Conservation (phyloP, 495 filamentous ascomycete species). For the Neurospora sp. region DNA sequence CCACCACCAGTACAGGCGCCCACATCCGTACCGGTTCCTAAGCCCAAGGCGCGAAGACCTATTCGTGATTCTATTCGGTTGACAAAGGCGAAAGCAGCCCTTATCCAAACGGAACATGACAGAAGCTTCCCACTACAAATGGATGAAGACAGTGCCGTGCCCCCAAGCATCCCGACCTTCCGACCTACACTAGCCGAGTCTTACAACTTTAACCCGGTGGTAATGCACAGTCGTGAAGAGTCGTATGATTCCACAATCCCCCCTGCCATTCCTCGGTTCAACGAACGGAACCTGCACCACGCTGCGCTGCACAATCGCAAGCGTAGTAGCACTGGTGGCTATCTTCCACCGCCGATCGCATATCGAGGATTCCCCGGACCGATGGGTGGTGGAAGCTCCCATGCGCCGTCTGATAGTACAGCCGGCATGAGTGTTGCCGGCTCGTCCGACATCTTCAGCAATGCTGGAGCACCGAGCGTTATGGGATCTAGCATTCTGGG, state of each 20-base stretch:
- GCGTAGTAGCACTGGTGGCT: constrained; percentile 72
- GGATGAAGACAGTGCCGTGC: constrained; percentile 11
- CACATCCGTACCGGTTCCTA: constrained; percentile 17
- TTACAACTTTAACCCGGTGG: constrained; percentile 1
- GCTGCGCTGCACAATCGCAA: constrained; percentile 56
- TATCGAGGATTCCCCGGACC: constrained; percentile 69
- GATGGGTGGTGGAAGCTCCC: constrained; percentile 25
- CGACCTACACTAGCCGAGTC: constrained; percentile 13
- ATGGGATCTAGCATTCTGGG: constrained; percentile 23
- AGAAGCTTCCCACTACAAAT: constrained; percentile 10
- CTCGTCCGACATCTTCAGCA: constrained; percentile 50
- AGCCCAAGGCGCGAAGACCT: constrained; percentile 35
- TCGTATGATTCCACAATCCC: constrained; percentile 56
- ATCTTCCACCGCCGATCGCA: constrained; percentile 51
- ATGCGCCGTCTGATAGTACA: constrained; percentile 40
- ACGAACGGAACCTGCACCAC: constrained; percentile 37
- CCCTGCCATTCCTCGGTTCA: constrained; percentile 70
- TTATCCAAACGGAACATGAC: constrained; percentile 23
- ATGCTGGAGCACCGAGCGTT: constrained; percentile 19
- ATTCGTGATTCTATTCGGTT: constrained; percentile 87
- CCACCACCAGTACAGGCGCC: neutral
- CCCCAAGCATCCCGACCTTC: constrained; percentile 21
- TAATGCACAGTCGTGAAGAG: constrained; percentile 22
- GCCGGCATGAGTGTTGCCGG: constrained; percentile 42
- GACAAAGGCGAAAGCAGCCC: constrained; percentile 65